Evolutionary conservation across 129 eudicot genomes (phyloP).

Genomic region (Lactuca saligna): DNA sequence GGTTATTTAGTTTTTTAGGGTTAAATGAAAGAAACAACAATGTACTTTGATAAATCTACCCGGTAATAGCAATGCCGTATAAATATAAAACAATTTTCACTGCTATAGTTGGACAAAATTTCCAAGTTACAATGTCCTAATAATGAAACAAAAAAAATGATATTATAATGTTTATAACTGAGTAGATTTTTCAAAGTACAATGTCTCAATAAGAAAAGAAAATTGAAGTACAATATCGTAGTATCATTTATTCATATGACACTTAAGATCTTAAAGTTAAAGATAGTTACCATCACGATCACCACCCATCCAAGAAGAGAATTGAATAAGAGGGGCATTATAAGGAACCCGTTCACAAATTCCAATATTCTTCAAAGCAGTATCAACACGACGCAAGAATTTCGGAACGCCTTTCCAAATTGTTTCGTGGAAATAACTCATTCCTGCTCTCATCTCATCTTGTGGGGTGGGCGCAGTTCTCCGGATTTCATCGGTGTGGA

Average conservation of each 20-base stretch:
- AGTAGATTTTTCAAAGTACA: neutral
- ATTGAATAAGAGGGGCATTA: slow-evolving; percentile 85
- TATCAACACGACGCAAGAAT: slow-evolving; percentile 79
- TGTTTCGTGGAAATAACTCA: slow-evolving; percentile 93
- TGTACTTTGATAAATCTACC: neutral
- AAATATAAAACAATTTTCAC: neutral
- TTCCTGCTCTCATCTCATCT: slow-evolving; percentile 93
- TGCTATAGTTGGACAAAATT: neutral
- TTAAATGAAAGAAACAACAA: no score
- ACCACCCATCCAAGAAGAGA: slow-evolving; percentile 97
- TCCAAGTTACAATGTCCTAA: no score
- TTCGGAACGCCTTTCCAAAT: slow-evolving; percentile 94
- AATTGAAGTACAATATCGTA: no score
- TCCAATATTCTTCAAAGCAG: slow-evolving; percentile 85
- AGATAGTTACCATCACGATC: slow-evolving; percentile 76
- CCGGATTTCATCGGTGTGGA: slow-evolving; percentile 84
- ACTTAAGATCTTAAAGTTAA: neutral
- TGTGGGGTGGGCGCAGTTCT: slow-evolving; percentile 84
- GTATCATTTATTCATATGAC: no score
- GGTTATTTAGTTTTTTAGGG: no score
- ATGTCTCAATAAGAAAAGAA: no score
- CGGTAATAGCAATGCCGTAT: neutral
- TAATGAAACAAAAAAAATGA: neutral
- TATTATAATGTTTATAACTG: neutral
- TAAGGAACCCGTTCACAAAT: slow-evolving; percentile 81